phyloP scores from a whole-genome alignment of 164 flowering plant species.

The Hamamelis virginiana region DNA sequence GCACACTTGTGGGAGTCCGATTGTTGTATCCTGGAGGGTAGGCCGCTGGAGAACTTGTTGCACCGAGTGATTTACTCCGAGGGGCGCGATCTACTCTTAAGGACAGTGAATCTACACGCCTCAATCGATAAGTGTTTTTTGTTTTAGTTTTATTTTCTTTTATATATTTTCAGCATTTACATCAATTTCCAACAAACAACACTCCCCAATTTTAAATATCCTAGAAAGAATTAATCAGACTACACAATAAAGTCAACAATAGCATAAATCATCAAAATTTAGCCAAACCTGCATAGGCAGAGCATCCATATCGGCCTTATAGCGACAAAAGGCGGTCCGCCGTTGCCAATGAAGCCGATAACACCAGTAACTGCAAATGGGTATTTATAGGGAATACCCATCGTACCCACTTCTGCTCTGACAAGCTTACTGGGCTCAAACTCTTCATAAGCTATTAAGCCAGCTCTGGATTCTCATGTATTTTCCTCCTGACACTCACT shows the following conservation, averaged over 20 bases:
- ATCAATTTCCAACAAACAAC: too few relatives aligned
- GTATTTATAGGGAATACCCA: conserved; percentile 33
- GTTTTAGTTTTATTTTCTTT: too few relatives aligned
- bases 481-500: conserved; percentile 35
- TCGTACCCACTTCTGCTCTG: conserved; percentile 36
- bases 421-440: conserved; percentile 43
- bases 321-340: conserved; percentile 36
- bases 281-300: conserved; percentile 34
- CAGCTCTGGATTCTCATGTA: conserved; percentile 51
- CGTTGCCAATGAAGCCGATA: conserved; percentile 38
- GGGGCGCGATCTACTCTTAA: too few relatives aligned
- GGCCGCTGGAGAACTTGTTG: too few relatives aligned
- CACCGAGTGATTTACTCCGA: too few relatives aligned
- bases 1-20: too few relatives aligned
- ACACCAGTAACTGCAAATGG: conserved; percentile 48
- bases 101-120: too few relatives aligned
- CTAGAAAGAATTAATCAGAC: neutral
- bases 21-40: too few relatives aligned
- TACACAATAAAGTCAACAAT: neutral
- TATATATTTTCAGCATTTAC: too few relatives aligned
- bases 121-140: too few relatives aligned
- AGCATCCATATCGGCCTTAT: conserved; percentile 56
- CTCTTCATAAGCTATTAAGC: conserved; percentile 57
- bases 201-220: neutral
- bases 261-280: neutral